phyloP scores from a whole-genome alignment of 2,329 filamentous ascomycete species.

The Cladosporium sp. region DNA sequence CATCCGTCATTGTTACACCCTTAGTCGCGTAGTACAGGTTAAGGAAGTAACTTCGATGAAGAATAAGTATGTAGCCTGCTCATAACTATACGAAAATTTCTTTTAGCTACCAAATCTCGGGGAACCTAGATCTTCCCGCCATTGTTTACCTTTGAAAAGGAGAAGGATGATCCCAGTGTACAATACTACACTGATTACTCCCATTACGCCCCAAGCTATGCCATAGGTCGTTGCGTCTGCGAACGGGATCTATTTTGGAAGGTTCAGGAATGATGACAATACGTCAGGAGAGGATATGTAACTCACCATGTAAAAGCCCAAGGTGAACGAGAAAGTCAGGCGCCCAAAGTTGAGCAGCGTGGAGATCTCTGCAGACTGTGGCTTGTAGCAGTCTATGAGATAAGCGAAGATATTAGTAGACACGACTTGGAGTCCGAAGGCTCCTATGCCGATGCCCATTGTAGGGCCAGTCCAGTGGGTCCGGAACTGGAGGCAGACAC shows the following conservation, averaged over 20 bases:
- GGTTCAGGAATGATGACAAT: not conserved
- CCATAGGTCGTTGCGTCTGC: constrained; percentile 18
- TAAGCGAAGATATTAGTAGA: constrained; percentile 36
- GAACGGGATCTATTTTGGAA: constrained; percentile 9
- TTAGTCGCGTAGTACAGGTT: too few relatives aligned
- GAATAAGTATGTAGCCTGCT: too few relatives aligned
- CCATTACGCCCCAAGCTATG: constrained; percentile 17
- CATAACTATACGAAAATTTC: too few relatives aligned
- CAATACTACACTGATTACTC: constrained; percentile 13
- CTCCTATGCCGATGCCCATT: constrained; percentile 35
- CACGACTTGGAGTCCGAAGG: constrained; percentile 34
- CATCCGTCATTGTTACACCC: too few relatives aligned
- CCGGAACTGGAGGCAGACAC: constrained; percentile 27
- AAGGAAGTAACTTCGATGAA: too few relatives aligned
- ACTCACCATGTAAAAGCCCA: constrained; percentile 31
- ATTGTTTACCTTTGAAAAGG: too few relatives aligned
- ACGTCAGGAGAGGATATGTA: not conserved
- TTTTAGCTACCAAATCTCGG: too few relatives aligned
- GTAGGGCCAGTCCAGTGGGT: constrained; percentile 33
- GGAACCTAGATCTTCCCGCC: too few relatives aligned
- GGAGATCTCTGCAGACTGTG: constrained; percentile 34
- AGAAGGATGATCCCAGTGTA: too few relatives aligned
- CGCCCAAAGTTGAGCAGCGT: constrained; percentile 33
- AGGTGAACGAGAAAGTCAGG: constrained; percentile 30
- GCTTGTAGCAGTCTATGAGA: constrained; percentile 35